These are phyloP conservation scores for Glycine tomentella DNA, from an alignment of 306 rosid species.

Conservation along the genomic window DNA sequence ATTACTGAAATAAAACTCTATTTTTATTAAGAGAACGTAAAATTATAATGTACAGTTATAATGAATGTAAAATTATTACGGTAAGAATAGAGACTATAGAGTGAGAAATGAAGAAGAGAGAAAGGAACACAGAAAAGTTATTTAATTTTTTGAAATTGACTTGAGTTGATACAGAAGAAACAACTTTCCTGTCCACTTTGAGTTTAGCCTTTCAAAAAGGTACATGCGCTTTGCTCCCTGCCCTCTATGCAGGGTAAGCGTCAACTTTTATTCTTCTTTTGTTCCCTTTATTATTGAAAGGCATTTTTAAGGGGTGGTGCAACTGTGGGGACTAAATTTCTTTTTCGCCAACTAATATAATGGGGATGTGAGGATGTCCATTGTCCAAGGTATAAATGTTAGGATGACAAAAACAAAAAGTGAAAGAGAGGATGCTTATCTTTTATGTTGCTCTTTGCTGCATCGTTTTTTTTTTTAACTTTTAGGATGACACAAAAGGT, in stretches of 20 bases:
- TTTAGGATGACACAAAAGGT: slow-evolving; percentile 36
- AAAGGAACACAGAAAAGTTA: not conserved
- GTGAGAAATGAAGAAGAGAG: not conserved
- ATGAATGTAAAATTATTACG: not conserved
- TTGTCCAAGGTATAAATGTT: slow-evolving; percentile 34
- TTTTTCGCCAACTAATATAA: slow-evolving; percentile 31
- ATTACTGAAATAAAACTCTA: not conserved
- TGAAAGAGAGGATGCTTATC: slow-evolving; percentile 20
- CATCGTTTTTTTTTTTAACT: slow-evolving; percentile 33
- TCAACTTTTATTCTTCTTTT: slow-evolving; percentile 59
- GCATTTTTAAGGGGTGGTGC: slow-evolving; percentile 44
- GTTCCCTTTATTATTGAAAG: slow-evolving; percentile 54
- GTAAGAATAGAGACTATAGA: not conserved
- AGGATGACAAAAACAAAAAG: slow-evolving; percentile 31
- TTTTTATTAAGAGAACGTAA: not conserved
- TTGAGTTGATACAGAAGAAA: slow-evolving; percentile 41
- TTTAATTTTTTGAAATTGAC: slow-evolving; percentile 29
- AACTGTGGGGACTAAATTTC: slow-evolving; percentile 55
- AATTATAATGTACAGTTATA: not conserved
- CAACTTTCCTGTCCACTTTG: slow-evolving; percentile 41
- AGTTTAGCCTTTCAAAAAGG: slow-evolving; percentile 57
- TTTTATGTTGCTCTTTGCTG: slow-evolving; percentile 19
- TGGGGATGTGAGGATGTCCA: not conserved
- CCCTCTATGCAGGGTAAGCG: slow-evolving; percentile 52
- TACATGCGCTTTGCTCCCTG: slow-evolving; percentile 64